Evolutionary conservation across 2,329 filamentous ascomycete species (phyloP).

Genomic region (Penicillium carneum): DNA sequence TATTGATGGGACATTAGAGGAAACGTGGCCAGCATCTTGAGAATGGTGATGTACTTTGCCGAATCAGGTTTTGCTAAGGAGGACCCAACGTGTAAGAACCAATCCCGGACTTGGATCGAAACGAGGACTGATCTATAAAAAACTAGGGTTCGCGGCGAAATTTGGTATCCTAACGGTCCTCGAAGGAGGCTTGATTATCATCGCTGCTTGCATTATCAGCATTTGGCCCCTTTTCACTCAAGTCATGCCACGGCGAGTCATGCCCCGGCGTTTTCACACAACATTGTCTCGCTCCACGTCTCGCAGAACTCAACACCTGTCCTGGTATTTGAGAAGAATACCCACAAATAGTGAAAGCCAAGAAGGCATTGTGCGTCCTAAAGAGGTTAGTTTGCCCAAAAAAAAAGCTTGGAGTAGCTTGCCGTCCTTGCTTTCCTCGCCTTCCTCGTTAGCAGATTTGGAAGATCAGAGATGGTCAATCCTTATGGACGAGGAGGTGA

Average conservation of each 20-base stretch:
- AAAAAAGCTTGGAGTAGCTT: slow-evolving; percentile 1
- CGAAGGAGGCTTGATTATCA: slow-evolving; percentile 27
- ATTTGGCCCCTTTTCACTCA: slow-evolving; percentile 30
- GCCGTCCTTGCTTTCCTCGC: slow-evolving; percentile 19
- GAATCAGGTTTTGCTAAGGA: slow-evolving; percentile 2
- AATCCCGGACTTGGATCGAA: too few species aligned
- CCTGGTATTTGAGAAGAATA: slow-evolving; percentile 22
- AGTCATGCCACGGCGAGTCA: slow-evolving; percentile 12
- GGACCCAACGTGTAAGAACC: slow-evolving; percentile 28
- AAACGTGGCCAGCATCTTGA: slow-evolving; percentile 27
- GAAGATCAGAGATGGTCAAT: slow-evolving; percentile 26
- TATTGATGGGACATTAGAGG: slow-evolving; percentile 17
- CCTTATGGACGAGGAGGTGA: slow-evolving; percentile 7
- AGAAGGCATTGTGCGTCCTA: neutral
- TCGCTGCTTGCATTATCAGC: slow-evolving; percentile 28
- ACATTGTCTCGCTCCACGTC: neutral
- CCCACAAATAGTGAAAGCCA: neutral
- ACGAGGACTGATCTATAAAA: neutral
- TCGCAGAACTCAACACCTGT: slow-evolving; percentile 7
- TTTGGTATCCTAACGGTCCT: slow-evolving; percentile 22
- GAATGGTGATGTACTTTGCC: slow-evolving; percentile 26
- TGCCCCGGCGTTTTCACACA: slow-evolving; percentile 10
- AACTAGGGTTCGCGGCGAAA: slow-evolving; percentile 23
- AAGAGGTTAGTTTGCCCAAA: neutral
- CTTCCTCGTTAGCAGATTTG: slow-evolving; percentile 27